Percentiles rank a stretch among this genome's conserved stretches.
These are phyloP conservation scores for Lipomyces spencermartinsiae DNA, from an alignment of 805 yeast genomes.

Conservation along the genomic window DNA sequence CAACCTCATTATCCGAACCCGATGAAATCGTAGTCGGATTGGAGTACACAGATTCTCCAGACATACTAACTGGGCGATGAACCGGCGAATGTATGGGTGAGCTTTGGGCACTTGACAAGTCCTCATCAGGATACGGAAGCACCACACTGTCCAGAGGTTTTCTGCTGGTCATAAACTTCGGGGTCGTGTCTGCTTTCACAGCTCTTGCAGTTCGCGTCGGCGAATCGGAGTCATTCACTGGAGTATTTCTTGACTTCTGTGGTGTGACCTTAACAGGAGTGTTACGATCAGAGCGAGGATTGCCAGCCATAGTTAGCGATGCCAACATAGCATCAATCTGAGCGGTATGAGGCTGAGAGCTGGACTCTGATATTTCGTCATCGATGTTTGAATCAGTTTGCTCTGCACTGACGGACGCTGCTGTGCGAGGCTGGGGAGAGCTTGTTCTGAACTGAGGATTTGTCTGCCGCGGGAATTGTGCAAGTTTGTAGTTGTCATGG, in stretches of 20 bases:
- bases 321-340: constrained; percentile 29
- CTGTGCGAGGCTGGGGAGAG: constrained; percentile 10
- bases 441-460: constrained; percentile 36
- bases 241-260: background rate
- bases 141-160: constrained; percentile 8
- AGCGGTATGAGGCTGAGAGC: constrained; percentile 14
- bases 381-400: background rate
- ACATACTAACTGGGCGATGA: constrained; percentile 39
- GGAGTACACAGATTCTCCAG: constrained; percentile 39
- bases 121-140: constrained; percentile 25
- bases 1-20: constrained; percentile 27
- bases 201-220: background rate
- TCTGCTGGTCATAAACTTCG: background rate
- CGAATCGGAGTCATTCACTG: background rate
- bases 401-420: background rate
- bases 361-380: background rate
- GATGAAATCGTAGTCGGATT: constrained; percentile 39
- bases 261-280: background rate
- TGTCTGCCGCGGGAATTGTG: constrained; percentile 45
- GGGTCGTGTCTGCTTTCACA: background rate
- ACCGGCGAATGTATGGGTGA: constrained; percentile 40
- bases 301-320: constrained; percentile 14
- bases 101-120: constrained; percentile 33
- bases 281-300: background rate
- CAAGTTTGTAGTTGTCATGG: constrained; percentile 44